Conservation (phyloP, 2,329 filamentous ascomycete species). For the Diaporthe capsici region DNA sequence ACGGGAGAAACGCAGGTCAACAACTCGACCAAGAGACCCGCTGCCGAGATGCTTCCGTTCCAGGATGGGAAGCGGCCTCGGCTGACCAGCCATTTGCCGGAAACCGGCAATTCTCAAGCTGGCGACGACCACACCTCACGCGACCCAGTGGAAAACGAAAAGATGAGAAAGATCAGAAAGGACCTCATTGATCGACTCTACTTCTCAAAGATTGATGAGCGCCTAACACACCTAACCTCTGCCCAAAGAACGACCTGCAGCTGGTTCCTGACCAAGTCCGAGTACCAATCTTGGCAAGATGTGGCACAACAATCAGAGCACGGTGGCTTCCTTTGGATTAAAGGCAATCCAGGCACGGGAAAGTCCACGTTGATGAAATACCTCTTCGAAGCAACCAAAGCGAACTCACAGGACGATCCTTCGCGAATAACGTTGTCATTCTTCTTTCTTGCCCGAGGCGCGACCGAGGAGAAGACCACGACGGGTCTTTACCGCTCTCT, state of each 20-base stretch:
- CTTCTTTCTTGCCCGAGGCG: slow-evolving; percentile 64
- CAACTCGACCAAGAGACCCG: too few relatives aligned
- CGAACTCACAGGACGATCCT: slow-evolving; percentile 39
- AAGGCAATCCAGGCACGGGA: slow-evolving; percentile 59
- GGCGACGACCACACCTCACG: too few relatives aligned
- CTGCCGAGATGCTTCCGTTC: too few relatives aligned
- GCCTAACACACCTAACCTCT: too few relatives aligned
- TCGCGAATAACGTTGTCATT: slow-evolving; percentile 53
- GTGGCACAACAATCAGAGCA: slow-evolving; percentile 45
- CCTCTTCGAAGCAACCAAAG: slow-evolving; percentile 33
- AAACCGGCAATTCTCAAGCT: too few relatives aligned
- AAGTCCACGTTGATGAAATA: slow-evolving; percentile 65
- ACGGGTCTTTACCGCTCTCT: slow-evolving; percentile 66
- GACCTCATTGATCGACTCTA: too few relatives aligned
- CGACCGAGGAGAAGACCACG: slow-evolving; percentile 58
- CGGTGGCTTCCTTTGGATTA: slow-evolving; percentile 61
- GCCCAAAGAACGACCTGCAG: neutral
- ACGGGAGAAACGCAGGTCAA: too few relatives aligned
- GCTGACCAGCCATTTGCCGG: too few relatives aligned
- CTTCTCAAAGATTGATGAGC: too few relatives aligned
- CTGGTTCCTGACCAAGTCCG: neutral
- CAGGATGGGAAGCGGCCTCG: too few relatives aligned
- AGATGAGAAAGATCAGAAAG: too few relatives aligned
- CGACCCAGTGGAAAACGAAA: too few relatives aligned
- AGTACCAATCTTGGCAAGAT: neutral